Conservation (phyloP, 169 alveolate genomes). For the Plasmodium sp. region DNA sequence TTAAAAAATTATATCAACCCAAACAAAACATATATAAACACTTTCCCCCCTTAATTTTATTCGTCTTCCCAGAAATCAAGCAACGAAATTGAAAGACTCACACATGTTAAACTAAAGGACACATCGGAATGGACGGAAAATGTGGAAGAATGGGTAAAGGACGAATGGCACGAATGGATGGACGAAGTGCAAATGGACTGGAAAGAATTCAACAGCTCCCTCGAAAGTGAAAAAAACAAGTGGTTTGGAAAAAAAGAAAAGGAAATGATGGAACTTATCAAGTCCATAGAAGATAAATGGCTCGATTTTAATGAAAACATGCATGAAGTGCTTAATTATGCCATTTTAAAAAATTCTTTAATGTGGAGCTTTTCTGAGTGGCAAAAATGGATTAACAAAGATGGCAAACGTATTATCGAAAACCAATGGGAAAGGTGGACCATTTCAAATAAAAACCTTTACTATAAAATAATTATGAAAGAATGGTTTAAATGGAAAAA, state of each 20-base stretch:
- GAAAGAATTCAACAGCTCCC: not conserved
- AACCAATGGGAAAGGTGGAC: slow-evolving; percentile 4
- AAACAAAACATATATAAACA: not conserved
- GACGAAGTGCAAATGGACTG: not conserved
- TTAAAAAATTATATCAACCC: not conserved
- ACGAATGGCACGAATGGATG: slow-evolving; percentile 24
- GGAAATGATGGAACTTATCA: not conserved
- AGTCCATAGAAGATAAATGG: slow-evolving; percentile 10
- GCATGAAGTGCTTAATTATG: not conserved
- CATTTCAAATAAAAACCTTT: not conserved
- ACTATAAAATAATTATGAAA: slow-evolving; percentile 1
- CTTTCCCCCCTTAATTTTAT: not conserved
- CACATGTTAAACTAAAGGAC: not conserved
- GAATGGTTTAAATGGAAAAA: slow-evolving; percentile 26
- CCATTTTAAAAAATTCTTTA: not conserved
- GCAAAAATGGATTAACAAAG: slow-evolving; percentile 11
- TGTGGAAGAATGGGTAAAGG: not conserved
- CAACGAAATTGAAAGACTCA: not conserved
- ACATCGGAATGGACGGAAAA: not conserved
- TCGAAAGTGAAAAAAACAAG: slow-evolving; percentile 11
- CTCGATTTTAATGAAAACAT: not conserved
- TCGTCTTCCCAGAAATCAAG: not conserved
- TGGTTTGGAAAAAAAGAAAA: slow-evolving; percentile 23
- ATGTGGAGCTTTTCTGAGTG: not conserved
- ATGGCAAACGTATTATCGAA: slow-evolving; percentile 9